These are phyloP conservation scores for Aspergillus saccharolyticus DNA, from an alignment of 495 filamentous ascomycete genomes.

Conservation along the genomic window DNA sequence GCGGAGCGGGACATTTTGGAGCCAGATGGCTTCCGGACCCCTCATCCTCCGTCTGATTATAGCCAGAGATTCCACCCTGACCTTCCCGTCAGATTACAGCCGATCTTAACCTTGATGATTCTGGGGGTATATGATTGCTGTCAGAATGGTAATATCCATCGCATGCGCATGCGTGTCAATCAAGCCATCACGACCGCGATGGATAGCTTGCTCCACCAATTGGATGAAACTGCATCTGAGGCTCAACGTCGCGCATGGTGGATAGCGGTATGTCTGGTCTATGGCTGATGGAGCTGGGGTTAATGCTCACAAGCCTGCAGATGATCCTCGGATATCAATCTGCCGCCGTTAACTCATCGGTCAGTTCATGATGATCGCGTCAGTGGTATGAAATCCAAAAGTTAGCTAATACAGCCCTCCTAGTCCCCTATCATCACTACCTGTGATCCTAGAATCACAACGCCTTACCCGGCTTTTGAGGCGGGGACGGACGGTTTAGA, in stretches of 20 bases:
- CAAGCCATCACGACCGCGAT: conserved; percentile 43
- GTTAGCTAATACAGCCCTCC: neutral
- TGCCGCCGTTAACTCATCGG: neutral
- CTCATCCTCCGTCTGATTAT: conserved; percentile 17
- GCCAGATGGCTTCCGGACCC: neutral
- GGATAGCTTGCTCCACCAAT: conserved; percentile 36
- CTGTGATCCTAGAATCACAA: conserved; percentile 41
- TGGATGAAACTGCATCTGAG: conserved; percentile 30
- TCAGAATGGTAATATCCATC: conserved; percentile 46
- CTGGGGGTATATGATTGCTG: conserved; percentile 48
- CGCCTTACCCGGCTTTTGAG: conserved; percentile 29
- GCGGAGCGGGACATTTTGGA: conserved; percentile 38
- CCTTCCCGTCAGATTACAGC: conserved; percentile 18
- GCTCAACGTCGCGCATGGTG: conserved; percentile 45
- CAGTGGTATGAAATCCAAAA: neutral
- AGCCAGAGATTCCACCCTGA: neutral
- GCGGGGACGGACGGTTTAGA: neutral
- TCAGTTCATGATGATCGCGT: neutral
- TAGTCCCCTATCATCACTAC: conserved; percentile 38
- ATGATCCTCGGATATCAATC: neutral
- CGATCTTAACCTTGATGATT: conserved; percentile 39
- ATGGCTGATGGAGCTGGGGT: neutral
- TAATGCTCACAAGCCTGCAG: neutral
- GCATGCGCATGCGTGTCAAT: conserved; percentile 44
- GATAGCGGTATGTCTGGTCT: conserved; percentile 34